These are phyloP conservation scores for Pyrenochaeta sp. DNA, from an alignment of 2,329 filamentous ascomycete genomes.

Conservation along the genomic window DNA sequence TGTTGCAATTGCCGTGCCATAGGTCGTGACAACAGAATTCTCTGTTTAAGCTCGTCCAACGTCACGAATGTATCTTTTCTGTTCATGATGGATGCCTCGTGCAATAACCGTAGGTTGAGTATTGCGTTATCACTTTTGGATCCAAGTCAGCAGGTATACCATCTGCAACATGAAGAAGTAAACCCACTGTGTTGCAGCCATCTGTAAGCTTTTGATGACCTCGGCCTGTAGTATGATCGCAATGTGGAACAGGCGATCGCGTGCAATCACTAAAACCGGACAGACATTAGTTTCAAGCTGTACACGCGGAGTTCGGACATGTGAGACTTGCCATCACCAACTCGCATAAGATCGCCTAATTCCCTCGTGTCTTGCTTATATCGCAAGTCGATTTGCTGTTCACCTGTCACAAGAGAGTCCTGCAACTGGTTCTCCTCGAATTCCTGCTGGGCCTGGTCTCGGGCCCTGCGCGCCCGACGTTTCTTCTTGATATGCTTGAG, in stretches of 20 bases:
- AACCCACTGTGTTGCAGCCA: constrained; percentile 43
- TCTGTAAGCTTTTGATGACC: constrained; percentile 49
- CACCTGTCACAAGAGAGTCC: constrained; percentile 47
- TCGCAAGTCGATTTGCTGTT: constrained; percentile 41
- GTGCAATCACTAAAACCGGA: constrained; percentile 38
- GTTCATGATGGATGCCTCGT: constrained; percentile 48
- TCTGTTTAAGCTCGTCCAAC: constrained; percentile 48
- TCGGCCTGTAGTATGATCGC: constrained; percentile 51
- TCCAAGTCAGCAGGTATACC: background rate
- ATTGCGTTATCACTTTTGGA: constrained; percentile 18
- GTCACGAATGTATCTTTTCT: constrained; percentile 41
- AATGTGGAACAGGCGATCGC: constrained; percentile 48
- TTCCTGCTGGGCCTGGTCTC: constrained; percentile 30
- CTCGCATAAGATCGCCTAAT: constrained; percentile 44
- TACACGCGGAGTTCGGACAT: constrained; percentile 17
- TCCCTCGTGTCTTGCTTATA: constrained; percentile 45
- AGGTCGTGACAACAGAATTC: constrained; percentile 36
- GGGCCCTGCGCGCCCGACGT: constrained; percentile 37
- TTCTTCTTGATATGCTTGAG: constrained; percentile 46
- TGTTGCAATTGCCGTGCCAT: constrained; percentile 24
- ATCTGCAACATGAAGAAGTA: constrained; percentile 7
- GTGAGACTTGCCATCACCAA: constrained; percentile 48
- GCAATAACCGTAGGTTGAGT: constrained; percentile 45
- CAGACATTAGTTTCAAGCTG: constrained; percentile 2
- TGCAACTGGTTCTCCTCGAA: constrained; percentile 50